Base-by-base conservation (phyloP, 2,329 filamentous ascomycete genomes). In the Penicillium sclerotigenum region DNA sequence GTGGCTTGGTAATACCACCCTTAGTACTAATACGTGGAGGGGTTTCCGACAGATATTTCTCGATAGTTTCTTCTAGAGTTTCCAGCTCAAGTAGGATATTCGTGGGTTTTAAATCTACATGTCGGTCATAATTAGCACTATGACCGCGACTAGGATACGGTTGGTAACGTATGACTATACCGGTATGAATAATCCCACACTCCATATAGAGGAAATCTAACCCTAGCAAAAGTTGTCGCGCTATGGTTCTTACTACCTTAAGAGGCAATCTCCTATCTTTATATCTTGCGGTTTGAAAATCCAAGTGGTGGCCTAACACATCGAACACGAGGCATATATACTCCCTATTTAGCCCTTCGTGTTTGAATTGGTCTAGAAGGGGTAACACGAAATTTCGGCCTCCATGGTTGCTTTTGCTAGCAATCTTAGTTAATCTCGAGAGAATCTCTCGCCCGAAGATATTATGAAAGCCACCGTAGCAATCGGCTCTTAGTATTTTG, bases 241-340 rank as follows among this genome's bases (percentile, higher is more conserved):
- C 41, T 36, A 70, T 64, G 3, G 29, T 37, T 57, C 63, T 65
- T 31, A 67, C 59, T 10, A 51, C 47, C 38, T 48, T 56, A 1
- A 65, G 54, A n/a, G 66, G 66, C n/a, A 68, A 14, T 49, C 52
- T 59, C 33, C 59, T 59, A 51, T 65, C 61, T 52, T 60, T 54
- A 42, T 60, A 68, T 38, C 55, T 61, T 42, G 56, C 51, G 20
- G 53, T n/a, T 53, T 68, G 64, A 42, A 61, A 62, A 40, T 54
- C 57, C n/a, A 69, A 29, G 49, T 63, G 60, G 33, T 68, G 59
- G 11, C 65, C 65, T 34, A 66, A 52, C 9, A 65, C 66, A n/a
- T 68, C 64, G 37, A 69, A 66, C 1, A 59, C 61, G 16, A 70
- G 51, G 51, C 67, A 71, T 5, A 68, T 59, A 58, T 71, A 67